Base-by-base conservation (phyloP, 805 yeast genomes). In the Candida mattraensis region DNA sequence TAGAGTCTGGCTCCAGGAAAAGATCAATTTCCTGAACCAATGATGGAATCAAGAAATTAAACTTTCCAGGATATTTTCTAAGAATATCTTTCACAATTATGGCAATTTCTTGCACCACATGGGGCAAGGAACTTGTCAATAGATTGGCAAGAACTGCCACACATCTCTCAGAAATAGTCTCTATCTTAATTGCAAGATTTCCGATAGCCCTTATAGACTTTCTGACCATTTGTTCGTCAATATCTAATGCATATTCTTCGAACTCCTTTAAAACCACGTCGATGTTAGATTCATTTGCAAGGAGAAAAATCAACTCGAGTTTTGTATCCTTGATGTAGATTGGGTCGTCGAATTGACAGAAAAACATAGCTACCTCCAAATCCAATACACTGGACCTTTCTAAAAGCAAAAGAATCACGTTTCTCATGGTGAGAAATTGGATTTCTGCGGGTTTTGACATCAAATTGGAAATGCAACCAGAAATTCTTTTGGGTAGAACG, bases 141-240 rank as follows among this genome's bases (percentile, higher is more conserved):
- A 87, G 67, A 19, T 73, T 80, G 23, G 75, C 50, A 6, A 89
- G 58, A 1, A 78, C 74, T 5, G 72, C 71, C 3, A 86, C 82
- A 58, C 95, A 86, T 16, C 67, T 67, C 5, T 67, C 63, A 0
- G 89, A 80, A 0, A 85, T 78, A 7, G 58, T 58, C 17, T 77
- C 78, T 11, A 87, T 61, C 52, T 86, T 87, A 18, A 88, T 78
- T 0, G 96, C 95, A 14, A 91, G 64, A 52, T 88, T 86, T 2
- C 97, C 97, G 43, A 91, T 78, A 0, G 96, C 95, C 40, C 95
- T 65, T 3, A 91, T 78, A 0, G 97, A 88, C 51, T 87, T 85
- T 37, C 95, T 68, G 2, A 89, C 86, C 82, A 88, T 87, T 39
- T 83, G 83, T 16, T 80, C 74, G 58, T 89, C 96, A 10, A 86